phyloP scores from a whole-genome alignment of 345 rosid genomes.

The Syzygium aqueum region DNA sequence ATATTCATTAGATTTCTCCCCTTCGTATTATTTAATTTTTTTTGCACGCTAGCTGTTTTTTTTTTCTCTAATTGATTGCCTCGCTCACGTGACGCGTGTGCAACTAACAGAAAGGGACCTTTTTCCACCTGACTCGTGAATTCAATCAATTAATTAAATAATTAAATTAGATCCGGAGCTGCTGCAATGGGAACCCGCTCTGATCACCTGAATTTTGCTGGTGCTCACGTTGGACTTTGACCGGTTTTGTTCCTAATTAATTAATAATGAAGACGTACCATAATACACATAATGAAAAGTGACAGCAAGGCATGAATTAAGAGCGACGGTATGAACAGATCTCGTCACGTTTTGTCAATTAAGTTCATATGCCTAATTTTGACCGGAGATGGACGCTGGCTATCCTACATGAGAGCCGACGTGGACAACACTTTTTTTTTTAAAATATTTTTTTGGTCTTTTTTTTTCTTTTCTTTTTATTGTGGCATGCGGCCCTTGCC shows the following conservation, averaged over 20 bases:
- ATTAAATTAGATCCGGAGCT: neutral
- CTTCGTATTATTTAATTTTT: neutral
- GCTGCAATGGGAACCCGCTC: neutral
- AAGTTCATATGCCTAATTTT: too few relatives aligned
- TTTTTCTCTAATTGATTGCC: neutral
- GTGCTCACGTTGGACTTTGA: neutral
- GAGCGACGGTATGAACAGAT: too few relatives aligned
- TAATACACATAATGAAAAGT: neutral
- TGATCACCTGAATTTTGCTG: neutral
- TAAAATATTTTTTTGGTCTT: too few relatives aligned
- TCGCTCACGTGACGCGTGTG: neutral
- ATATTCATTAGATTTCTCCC: neutral
- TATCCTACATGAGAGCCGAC: too few relatives aligned
- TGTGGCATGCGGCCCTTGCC: too few relatives aligned
- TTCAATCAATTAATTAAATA: neutral
- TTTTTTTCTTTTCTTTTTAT: too few relatives aligned
- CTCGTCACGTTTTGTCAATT: too few relatives aligned
- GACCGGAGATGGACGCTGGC: fast-evolving
- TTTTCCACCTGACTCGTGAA: neutral
- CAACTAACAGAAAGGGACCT: neutral
- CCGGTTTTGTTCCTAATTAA: neutral
- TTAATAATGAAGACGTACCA: neutral
- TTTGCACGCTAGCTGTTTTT: neutral
- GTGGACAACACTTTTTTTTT: too few relatives aligned
- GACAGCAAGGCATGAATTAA: neutral